These are phyloP conservation scores for Penstemon barbatus DNA, from an alignment of 257 asterid species.

Conservation along the genomic window DNA sequence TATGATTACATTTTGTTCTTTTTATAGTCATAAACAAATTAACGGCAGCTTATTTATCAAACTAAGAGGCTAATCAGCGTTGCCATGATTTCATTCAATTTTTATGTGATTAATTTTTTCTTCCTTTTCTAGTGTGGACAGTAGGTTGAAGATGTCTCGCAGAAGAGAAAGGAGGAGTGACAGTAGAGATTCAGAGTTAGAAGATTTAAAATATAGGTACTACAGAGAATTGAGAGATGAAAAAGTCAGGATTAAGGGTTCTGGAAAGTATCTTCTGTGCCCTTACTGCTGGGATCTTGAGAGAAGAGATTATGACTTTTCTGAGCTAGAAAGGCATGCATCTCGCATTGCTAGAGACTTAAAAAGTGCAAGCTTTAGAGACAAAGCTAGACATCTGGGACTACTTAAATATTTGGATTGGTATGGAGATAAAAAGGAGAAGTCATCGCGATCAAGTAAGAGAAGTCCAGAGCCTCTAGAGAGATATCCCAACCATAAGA, in stretches of 20 bases:
- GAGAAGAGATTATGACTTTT: slow-evolving; percentile 48
- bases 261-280: slow-evolving; percentile 54
- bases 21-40: slow-evolving; percentile 14
- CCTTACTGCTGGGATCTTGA: slow-evolving; percentile 57
- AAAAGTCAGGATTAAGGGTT: slow-evolving; percentile 42
- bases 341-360: slow-evolving; percentile 64
- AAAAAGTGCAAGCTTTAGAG: slow-evolving; percentile 57
- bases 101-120: slow-evolving; percentile 7
- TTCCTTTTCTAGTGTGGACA: slow-evolving; percentile 2
- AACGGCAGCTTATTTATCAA: slow-evolving; percentile 2
- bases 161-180: slow-evolving; percentile 39
- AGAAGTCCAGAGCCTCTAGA: slow-evolving; percentile 33
- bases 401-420: slow-evolving; percentile 64
- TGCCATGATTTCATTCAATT: slow-evolving; percentile 1
- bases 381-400: slow-evolving; percentile 69
- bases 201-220: slow-evolving; percentile 48
- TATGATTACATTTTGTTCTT: not conserved
- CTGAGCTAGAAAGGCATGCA: slow-evolving; percentile 69
- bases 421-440: slow-evolving; percentile 34
- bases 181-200: slow-evolving; percentile 38
- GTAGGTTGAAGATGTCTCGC: slow-evolving; percentile 53
- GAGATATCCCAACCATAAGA: slow-evolving; percentile 27
- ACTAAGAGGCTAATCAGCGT: not conserved
- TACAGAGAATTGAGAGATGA: slow-evolving; percentile 59
- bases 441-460: slow-evolving; percentile 30